Evolutionary conservation across 768 basidiomycete genomes (phyloP), one percentile per base, ranked within the genome.

Genomic region (Tylopilus plumbeoviolaceoides): DNA sequence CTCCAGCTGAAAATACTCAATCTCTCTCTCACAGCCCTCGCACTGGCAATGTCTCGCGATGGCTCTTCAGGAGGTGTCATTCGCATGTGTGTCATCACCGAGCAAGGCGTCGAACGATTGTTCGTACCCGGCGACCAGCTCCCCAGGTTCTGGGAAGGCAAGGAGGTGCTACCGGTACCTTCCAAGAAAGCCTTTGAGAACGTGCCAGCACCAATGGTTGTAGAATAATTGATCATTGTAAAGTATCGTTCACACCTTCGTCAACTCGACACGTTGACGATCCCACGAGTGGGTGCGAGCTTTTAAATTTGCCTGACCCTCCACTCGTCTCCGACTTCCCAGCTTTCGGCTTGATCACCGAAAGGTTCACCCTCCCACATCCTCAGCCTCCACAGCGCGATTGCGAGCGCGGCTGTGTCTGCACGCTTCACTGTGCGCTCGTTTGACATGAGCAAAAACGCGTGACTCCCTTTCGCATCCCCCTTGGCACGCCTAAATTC

Each of bases 51-150:
- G 97, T 83, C 91, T 43, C 84, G 97, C 70, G 97, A 99, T 69
- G 95, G 97, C 5, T 97, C 93, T 0, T 98, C 97, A 50, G 97
- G 97, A 53, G 97, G 97, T 66, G 89, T 91, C 44, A 93, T 99
- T 60, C 89, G 97, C 42, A 91, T 98, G 91, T 91, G 90, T 62
- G 89, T 99, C 30, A 98, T 98, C 70, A 95, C 91, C 7, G 85
- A 95, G 69, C 91, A 86, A 47, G 84, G 83, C 18, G 95, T 97
- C 15, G 93, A 98, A 75, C 77, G 95, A 55, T 65, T 94, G 58
- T 99, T 99, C 66, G 80, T 98, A 2, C 91, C 95, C 10, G 95
- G 95, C 2, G 79, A 95, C 69, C 75, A 92, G 62, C 79, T 98
- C 44, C 94, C 93, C 40, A 83, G 73, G 63, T 94, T 94, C 76